phyloP scores from a whole-genome alignment of 805 yeast species.

The Kockiozyma suomiensis region DNA sequence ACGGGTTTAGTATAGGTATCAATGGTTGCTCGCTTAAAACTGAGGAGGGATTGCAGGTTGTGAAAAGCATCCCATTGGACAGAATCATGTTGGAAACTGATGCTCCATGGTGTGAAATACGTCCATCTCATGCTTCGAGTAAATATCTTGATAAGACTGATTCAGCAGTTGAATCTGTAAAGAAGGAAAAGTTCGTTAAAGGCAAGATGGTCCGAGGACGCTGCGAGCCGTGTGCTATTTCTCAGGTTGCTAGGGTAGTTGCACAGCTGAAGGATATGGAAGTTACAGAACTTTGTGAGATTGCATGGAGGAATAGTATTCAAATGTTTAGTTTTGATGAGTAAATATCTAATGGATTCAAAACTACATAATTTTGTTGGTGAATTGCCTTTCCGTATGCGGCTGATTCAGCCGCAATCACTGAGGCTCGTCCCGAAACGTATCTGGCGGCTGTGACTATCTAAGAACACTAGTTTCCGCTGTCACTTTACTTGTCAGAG shows the following conservation, averaged over 20 bases:
- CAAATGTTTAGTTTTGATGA: conserved; percentile 45
- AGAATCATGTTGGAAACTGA: conserved; percentile 77
- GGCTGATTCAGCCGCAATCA: background rate
- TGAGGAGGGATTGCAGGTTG: conserved; percentile 70
- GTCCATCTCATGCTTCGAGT: conserved; percentile 78
- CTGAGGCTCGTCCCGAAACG: background rate
- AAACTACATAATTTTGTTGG: background rate
- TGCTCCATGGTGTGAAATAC: conserved; percentile 97
- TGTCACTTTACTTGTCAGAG: no score
- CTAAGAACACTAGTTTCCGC: no score
- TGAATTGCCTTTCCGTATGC: background rate
- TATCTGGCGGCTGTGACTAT: no score
- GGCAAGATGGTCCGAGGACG: conserved; percentile 69
- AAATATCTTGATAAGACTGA: conserved; percentile 46
- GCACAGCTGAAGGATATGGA: conserved; percentile 53
- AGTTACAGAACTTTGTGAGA: conserved; percentile 50
- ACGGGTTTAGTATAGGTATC: conserved; percentile 74
- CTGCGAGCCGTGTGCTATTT: conserved; percentile 89
- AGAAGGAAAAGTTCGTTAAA: conserved; percentile 59
- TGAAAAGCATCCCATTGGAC: conserved; percentile 65
- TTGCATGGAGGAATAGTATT: conserved; percentile 57
- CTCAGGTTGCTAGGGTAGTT: conserved; percentile 73
- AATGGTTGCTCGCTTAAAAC: conserved; percentile 92
- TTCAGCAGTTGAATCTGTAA: conserved; percentile 46
- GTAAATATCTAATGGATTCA: background rate